phyloP scores from a whole-genome alignment of 768 basidiomycete genomes.

The Agrocybe pediades region DNA sequence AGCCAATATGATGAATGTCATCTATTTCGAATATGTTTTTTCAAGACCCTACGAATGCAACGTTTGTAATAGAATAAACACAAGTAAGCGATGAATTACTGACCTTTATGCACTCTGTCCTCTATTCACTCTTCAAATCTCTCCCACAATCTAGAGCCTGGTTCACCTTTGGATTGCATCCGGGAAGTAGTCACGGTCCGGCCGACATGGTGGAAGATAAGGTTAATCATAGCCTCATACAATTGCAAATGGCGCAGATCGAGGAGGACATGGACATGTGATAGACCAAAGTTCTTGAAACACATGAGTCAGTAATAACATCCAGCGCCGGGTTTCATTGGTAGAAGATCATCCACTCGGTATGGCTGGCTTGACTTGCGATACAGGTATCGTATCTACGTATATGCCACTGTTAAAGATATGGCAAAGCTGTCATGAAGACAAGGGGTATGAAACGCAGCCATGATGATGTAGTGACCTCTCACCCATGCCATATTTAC shows the following conservation, averaged over 20 bases:
- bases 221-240: not conserved
- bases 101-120: not conserved
- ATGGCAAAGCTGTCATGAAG: conserved; percentile 15
- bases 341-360: not conserved
- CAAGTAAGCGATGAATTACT: not conserved
- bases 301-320: not conserved
- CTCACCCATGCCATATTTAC: conserved; percentile 15
- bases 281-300: not conserved
- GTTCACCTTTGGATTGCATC: not conserved
- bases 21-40: not conserved
- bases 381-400: too few relatives aligned
- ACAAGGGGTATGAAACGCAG: conserved; percentile 23
- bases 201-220: not conserved
- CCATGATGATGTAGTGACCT: conserved; percentile 11
- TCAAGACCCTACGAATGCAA: not conserved
- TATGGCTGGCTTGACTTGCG: not conserved
- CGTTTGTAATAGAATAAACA: not conserved
- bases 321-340: not conserved
- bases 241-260: too few relatives aligned
- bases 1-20: not conserved
- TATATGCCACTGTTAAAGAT: conserved; percentile 12
- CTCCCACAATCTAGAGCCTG: too few relatives aligned
- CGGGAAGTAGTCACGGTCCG: too few relatives aligned
- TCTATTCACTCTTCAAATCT: too few relatives aligned
- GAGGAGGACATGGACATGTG: not conserved